A percentile compares a stretch with the other conserved stretches of the same genome.
These are phyloP conservation scores for Ganoderma sinense DNA, from an alignment of 1,284 basidiomycete genomes.

Conservation along the genomic window DNA sequence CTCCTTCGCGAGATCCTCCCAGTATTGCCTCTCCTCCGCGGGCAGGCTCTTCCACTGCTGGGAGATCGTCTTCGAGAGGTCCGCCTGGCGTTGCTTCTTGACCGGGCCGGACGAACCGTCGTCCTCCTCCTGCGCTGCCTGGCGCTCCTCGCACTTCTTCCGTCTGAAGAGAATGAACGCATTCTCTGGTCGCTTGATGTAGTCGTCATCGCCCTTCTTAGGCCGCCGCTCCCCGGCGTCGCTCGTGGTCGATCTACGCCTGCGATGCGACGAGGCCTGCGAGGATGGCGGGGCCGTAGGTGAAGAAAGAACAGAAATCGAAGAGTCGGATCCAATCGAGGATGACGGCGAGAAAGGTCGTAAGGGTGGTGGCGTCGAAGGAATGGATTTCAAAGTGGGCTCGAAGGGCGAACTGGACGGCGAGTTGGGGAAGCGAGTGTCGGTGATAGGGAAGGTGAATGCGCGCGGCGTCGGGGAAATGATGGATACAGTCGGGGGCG, in stretches of 20 bases:
- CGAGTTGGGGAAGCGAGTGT: constrained; percentile 69
- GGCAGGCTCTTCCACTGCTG: constrained; percentile 75
- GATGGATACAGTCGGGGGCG: constrained; percentile 67
- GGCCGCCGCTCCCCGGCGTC: constrained; percentile 73
- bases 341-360: constrained; percentile 52
- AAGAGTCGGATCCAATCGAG: constrained; percentile 55
- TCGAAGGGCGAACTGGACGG: constrained; percentile 74
- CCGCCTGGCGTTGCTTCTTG: constrained; percentile 63
- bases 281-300: constrained; percentile 42
- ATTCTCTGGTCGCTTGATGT: constrained; percentile 83
- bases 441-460: constrained; percentile 70
- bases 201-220: constrained; percentile 80
- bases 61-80: constrained; percentile 80
- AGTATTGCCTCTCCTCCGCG: constrained; percentile 66
- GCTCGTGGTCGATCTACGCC: constrained; percentile 65
- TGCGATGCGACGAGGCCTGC: constrained; percentile 54
- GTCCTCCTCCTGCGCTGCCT: constrained; percentile 51
- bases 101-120: constrained; percentile 44
- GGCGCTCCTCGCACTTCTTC: constrained; percentile 75
- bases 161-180: constrained; percentile 84
- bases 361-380: constrained; percentile 51
- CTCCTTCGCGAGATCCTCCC: constrained; percentile 67
- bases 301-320: constrained; percentile 41
- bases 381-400: constrained; percentile 64
- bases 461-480: constrained; percentile 81